Evolutionary conservation across 768 basidiomycete species (phyloP).

Genomic region (Coprinopsis marcescibilis): DNA sequence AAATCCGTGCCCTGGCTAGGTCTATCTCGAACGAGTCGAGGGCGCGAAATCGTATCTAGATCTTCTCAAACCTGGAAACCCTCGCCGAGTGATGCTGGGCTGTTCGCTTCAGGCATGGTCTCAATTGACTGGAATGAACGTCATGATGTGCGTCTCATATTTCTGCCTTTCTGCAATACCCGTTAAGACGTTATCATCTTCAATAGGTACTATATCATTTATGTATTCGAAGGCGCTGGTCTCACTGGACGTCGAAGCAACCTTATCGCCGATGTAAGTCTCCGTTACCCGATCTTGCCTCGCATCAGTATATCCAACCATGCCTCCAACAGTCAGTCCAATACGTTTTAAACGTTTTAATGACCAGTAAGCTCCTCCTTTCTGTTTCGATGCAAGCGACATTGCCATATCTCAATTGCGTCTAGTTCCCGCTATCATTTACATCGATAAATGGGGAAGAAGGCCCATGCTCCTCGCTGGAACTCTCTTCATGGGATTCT

Average conservation of each 20-base stretch:
- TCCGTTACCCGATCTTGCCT: not conserved
- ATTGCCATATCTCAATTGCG: conserved; percentile 19
- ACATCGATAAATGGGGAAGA: conserved; percentile 77
- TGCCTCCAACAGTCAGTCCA: conserved; percentile 44
- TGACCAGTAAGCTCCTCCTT: conserved; percentile 30
- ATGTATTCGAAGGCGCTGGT: conserved; percentile 74
- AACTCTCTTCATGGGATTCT: conserved; percentile 67
- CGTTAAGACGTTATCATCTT: not conserved
- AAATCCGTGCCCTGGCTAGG: no score
- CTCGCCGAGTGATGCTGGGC: conserved; percentile 68
- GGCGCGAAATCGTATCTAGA: conserved; percentile 69
- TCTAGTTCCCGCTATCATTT: conserved; percentile 47
- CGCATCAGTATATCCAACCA: not conserved
- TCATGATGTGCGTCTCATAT: conserved; percentile 64
- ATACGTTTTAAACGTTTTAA: conserved; percentile 47
- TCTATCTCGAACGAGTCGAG: conserved; percentile 56
- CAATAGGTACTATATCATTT: conserved; percentile 54
- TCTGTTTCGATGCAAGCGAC: conserved; percentile 36
- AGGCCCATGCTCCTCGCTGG: conserved; percentile 68
- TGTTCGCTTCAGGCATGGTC: conserved; percentile 76
- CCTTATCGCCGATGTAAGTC: conserved; percentile 55
- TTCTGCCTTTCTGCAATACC: not conserved
- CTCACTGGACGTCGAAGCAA: conserved; percentile 69
- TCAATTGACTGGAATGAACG: conserved; percentile 72
- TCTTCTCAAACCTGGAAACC: conserved; percentile 57